Evolutionary conservation across 2,329 filamentous ascomycete species (phyloP).

Genomic region (Elsinoe ampelina): DNA sequence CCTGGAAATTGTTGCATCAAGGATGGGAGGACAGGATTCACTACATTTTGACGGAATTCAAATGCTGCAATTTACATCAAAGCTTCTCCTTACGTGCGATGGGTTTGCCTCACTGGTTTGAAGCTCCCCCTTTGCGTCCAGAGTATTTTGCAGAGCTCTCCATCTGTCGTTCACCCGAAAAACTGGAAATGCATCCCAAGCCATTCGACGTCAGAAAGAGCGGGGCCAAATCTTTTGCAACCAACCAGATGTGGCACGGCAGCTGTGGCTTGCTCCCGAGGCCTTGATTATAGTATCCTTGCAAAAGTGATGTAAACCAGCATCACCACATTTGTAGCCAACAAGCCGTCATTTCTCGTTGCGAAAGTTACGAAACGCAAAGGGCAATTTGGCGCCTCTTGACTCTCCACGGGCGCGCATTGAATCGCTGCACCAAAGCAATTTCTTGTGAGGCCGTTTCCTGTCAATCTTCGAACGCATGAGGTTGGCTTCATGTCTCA

Average conservation of each 20-base stretch:
- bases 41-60: not conserved
- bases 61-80: not conserved
- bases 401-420: too few relatives aligned
- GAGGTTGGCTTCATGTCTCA: conserved; percentile 2
- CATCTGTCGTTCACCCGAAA: not conserved
- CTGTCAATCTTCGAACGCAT: not conserved
- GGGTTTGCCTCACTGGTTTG: too few relatives aligned
- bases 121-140: not conserved
- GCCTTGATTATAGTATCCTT: conserved; percentile 2
- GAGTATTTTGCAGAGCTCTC: not conserved
- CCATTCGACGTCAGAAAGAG: conserved; percentile 1
- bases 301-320: conserved; percentile 3
- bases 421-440: not conserved
- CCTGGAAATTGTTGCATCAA: not conserved
- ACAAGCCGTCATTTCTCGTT: not conserved
- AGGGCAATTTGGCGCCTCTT: not conserved
- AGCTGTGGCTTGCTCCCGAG: not conserved
- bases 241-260: not conserved
- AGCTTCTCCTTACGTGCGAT: too few relatives aligned
- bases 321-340: not conserved
- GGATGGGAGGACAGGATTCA: too few relatives aligned
- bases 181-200: not conserved
- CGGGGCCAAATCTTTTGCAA: not conserved
- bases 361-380: not conserved
- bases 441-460: not conserved